Percentiles rank a stretch among this genome's conserved stretches.
These are phyloP conservation scores for Nigrospora sphaerica DNA, from an alignment of 2,329 filamentous ascomycete species.

Conservation along the genomic window DNA sequence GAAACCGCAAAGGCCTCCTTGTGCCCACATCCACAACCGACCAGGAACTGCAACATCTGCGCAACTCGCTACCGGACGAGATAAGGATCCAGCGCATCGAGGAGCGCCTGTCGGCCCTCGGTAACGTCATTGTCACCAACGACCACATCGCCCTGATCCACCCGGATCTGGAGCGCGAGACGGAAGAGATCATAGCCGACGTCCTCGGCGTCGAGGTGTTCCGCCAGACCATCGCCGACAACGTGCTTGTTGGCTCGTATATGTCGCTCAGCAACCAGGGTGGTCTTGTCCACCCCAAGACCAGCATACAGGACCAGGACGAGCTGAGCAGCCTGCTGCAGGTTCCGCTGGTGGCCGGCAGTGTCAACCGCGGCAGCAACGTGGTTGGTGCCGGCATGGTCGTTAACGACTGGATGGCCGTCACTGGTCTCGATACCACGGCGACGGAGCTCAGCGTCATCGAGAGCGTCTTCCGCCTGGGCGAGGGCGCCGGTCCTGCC, in stretches of 20 bases:
- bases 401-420: slow-evolving; percentile 95
- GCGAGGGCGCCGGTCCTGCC: slow-evolving; percentile 74
- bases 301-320: slow-evolving; percentile 94
- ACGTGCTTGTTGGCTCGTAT: slow-evolving; percentile 93
- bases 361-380: slow-evolving; percentile 84
- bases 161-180: slow-evolving; percentile 94
- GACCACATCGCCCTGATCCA: slow-evolving; percentile 96
- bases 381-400: slow-evolving; percentile 98
- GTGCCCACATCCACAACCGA: slow-evolving; percentile 95
- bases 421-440: slow-evolving; percentile 88
- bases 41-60: slow-evolving; percentile 94
- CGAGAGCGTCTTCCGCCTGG: slow-evolving; percentile 90
- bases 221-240: slow-evolving; percentile 91
- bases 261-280: slow-evolving; percentile 96
- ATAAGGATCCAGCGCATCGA: slow-evolving; percentile 97
- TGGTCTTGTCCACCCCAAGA: slow-evolving; percentile 95
- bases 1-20: slow-evolving; percentile 93
- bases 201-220: slow-evolving; percentile 86
- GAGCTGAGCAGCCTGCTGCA: slow-evolving; percentile 90
- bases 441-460: slow-evolving; percentile 96
- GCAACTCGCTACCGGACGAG: slow-evolving; percentile 84
- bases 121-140: slow-evolving; percentile 94
- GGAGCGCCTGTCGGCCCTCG: slow-evolving; percentile 88
- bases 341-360: slow-evolving; percentile 90
- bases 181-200: slow-evolving; percentile 96